Evolutionary conservation across 73 alveolate genomes (phyloP).

Genomic region (Paraurostyla sp.): DNA sequence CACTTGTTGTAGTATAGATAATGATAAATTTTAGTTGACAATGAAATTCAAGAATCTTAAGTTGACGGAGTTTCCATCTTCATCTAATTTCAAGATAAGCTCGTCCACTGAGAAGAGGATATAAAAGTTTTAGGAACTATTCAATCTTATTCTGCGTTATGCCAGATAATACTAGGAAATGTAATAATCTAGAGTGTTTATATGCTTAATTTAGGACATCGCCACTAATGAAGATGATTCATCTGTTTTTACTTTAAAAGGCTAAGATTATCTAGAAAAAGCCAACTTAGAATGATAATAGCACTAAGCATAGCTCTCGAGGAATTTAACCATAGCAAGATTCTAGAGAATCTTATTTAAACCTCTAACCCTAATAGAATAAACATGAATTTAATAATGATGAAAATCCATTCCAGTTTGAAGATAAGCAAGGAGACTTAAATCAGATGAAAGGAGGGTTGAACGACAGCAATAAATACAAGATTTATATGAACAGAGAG

Average conservation of each 20-base stretch:
- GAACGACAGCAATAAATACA: no score
- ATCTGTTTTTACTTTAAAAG: constrained; percentile 28
- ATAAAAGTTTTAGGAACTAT: constrained; percentile 47
- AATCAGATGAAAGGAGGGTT: no score
- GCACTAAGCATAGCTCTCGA: not conserved
- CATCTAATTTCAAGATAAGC: constrained; percentile 33
- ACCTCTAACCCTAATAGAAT: no score
- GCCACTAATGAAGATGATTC: constrained; percentile 59
- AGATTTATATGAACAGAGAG: no score
- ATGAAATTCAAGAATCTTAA: constrained; percentile 66
- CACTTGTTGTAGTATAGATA: not conserved
- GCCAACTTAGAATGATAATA: not conserved
- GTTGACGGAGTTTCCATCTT: constrained; percentile 56
- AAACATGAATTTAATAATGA: no score
- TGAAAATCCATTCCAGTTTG: no score
- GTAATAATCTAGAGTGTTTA: no score
- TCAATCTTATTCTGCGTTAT: constrained; percentile 53
- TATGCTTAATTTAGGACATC: no score
- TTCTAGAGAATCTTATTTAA: no score
- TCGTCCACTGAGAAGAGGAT: constrained; percentile 59
- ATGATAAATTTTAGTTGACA: constrained; percentile 5
- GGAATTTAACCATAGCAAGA: not conserved
- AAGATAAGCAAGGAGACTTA: no score
- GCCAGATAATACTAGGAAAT: constrained; percentile 55
- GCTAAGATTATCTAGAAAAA: constrained; percentile 4